Conservation (phyloP, 306 rosid genomes). For the Albizia julibrissin region DNA sequence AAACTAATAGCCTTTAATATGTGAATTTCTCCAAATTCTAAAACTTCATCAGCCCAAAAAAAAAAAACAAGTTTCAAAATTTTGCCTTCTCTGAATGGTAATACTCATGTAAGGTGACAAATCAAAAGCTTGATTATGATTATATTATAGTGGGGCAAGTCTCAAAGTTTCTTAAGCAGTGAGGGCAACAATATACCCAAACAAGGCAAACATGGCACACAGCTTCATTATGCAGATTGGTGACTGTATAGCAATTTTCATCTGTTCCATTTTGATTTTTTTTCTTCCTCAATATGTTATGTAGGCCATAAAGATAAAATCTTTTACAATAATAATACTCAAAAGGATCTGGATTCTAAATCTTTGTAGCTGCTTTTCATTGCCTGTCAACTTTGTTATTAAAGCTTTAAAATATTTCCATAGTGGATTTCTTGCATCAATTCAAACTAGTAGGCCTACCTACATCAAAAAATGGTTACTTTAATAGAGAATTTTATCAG, state of each 20-base stretch:
- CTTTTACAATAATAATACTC: conserved; percentile 12
- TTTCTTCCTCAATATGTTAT: not conserved
- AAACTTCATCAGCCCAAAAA: not conserved
- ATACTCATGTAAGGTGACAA: not conserved
- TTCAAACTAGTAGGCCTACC: conserved; percentile 22
- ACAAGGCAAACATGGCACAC: conserved; percentile 24
- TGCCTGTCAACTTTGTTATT: conserved; percentile 14
- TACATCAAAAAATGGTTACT: not conserved
- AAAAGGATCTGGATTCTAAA: conserved; percentile 8
- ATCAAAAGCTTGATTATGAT: not conserved
- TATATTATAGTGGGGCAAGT: conserved; percentile 15
- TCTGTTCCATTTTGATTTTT: not conserved
- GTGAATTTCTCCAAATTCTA: not conserved
- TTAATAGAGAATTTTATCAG: conserved; percentile 2
- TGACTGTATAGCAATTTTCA: conserved; percentile 28
- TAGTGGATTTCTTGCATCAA: conserved; percentile 40
- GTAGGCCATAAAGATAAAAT: conserved; percentile 1
- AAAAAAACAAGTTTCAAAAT: not conserved
- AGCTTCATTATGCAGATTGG: not conserved
- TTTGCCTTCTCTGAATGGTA: not conserved
- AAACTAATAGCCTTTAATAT: not conserved
- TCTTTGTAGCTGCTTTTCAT: conserved; percentile 14
- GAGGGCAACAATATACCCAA: conserved; percentile 4
- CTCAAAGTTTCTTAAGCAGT: not conserved
- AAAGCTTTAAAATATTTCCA: conserved; percentile 31